Evolutionary conservation across 371 early-diverging fungal genomes (phyloP).

Genomic region (Mortierella sp.): DNA sequence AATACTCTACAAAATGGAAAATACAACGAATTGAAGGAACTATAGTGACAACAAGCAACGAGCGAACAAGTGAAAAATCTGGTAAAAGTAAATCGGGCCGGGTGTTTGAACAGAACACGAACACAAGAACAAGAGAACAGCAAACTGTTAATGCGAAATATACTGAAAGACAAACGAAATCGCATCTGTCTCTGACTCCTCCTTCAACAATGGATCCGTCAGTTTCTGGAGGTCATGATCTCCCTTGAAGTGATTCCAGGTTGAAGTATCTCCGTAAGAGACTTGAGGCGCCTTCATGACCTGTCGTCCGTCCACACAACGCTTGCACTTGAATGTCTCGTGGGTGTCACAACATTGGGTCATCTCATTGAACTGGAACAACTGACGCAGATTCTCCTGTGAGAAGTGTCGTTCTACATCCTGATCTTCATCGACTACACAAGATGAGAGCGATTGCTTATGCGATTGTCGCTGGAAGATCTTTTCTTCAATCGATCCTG

Average conservation of each 20-base stretch:
- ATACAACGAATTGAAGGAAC: no score
- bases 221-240: conserved; percentile 74
- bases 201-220: conserved; percentile 80
- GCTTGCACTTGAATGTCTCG: conserved; percentile 93
- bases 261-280: conserved; percentile 79
- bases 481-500: conserved; percentile 98
- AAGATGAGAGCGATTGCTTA: conserved; percentile 89
- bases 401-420: conserved; percentile 95
- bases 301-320: conserved; percentile 87
- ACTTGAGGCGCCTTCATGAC: conserved; percentile 69
- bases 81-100: no score
- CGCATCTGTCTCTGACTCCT: conserved; percentile 72
- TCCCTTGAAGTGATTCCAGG: conserved; percentile 91
- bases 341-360: conserved; percentile 92
- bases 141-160: conserved; percentile 76
- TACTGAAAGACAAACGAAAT: conserved; percentile 94
- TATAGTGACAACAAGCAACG: no score
- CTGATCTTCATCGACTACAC: conserved; percentile 94
- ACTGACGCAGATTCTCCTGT: conserved; percentile 85
- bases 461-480: conserved; percentile 96
- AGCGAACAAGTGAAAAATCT: no score
- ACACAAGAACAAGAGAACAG: no score
- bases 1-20: no score
- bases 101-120: no score
- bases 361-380: conserved; percentile 83